Percentiles rank a stretch among this genome's conserved stretches.
These are phyloP conservation scores for Tulasnella sp. DNA, from an alignment of 768 basidiomycete genomes.

Conservation along the genomic window DNA sequence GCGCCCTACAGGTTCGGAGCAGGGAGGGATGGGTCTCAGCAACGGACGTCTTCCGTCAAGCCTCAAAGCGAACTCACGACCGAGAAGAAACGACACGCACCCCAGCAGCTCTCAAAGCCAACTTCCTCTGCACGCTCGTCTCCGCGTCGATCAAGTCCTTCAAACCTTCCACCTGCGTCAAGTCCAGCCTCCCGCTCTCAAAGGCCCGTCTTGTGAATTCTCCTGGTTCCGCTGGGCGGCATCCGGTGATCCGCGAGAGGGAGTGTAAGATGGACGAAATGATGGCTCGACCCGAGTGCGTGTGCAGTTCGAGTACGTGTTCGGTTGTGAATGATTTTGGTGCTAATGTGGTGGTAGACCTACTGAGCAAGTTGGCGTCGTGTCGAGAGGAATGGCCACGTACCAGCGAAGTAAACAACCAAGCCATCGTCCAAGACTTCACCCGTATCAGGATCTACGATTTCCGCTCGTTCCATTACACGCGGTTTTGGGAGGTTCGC, in stretches of 20 bases:
- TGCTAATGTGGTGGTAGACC: conserved; percentile 45
- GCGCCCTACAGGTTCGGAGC: conserved; percentile 52
- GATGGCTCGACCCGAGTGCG: conserved; percentile 82
- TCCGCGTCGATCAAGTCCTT: conserved; percentile 85
- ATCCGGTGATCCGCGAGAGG: conserved; percentile 45
- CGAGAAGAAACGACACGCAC: conserved; percentile 44
- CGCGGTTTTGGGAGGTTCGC: conserved; percentile 51
- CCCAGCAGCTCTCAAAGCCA: conserved; percentile 64
- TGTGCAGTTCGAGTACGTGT: conserved; percentile 76
- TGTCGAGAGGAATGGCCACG: neutral
- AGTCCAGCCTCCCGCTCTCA: conserved; percentile 71
- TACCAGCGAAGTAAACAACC: conserved; percentile 76
- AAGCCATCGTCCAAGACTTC: conserved; percentile 75
- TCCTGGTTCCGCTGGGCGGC: conserved; percentile 77
- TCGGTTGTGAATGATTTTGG: conserved; percentile 78
- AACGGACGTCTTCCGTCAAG: neutral
- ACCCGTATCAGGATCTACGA: conserved; percentile 58
- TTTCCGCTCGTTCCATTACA: conserved; percentile 64
- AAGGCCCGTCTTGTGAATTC: conserved; percentile 88
- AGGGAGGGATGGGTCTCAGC: neutral
- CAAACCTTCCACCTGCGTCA: conserved; percentile 86
- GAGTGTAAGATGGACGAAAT: conserved; percentile 65
- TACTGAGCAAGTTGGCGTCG: neutral
- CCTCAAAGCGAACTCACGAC: neutral
- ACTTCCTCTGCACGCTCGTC: conserved; percentile 73